A percentile compares a stretch with the other conserved stretches of the same genome.
Evolutionary conservation across 2,329 filamentous ascomycete species (phyloP).

Genomic region (Phoma sp.): DNA sequence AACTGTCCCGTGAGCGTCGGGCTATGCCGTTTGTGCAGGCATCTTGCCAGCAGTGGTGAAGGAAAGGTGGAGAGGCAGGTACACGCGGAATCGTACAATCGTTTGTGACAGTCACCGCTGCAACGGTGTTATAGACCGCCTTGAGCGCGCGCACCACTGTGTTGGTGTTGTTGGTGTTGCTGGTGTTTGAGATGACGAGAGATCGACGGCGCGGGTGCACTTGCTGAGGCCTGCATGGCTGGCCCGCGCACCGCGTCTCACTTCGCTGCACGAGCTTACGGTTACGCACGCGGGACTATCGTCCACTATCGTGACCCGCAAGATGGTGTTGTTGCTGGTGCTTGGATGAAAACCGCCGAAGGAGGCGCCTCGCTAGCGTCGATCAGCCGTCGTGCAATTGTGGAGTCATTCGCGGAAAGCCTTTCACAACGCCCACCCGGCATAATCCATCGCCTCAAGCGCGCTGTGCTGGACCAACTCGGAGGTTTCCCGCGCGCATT

Average conservation of each 20-base stretch:
- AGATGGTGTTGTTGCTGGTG: conserved; percentile 1
- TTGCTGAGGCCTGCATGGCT: not conserved
- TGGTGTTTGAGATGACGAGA: conserved; percentile 11
- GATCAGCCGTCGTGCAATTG: conserved; percentile 10
- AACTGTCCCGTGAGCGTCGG: conserved; percentile 12
- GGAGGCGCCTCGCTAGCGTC: conserved; percentile 1
- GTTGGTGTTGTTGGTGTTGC: not conserved
- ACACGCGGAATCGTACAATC: not conserved
- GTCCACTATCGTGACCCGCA: not conserved
- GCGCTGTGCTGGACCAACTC: not conserved
- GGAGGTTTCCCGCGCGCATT: conserved; percentile 3
- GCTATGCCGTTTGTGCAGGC: conserved; percentile 14
- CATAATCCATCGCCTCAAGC: conserved; percentile 1
- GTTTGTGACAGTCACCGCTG: not conserved
- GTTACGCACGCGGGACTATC: not conserved
- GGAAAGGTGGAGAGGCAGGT: not conserved
- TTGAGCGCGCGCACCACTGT: too few relatives aligned
- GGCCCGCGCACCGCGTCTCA: not conserved
- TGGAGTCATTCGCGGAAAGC: conserved; percentile 15
- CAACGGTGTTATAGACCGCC: not conserved
- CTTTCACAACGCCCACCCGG: conserved; percentile 11
- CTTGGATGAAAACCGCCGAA: not conserved
- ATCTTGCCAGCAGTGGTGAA: conserved; percentile 7
- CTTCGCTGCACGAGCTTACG: conserved; percentile 4
- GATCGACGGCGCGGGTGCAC: conserved; percentile 9